A percentile compares a stretch with the other conserved stretches of the same genome.
phyloP scores from a whole-genome alignment of 2,329 filamentous ascomycete species.

The Ophiostoma sp. region DNA sequence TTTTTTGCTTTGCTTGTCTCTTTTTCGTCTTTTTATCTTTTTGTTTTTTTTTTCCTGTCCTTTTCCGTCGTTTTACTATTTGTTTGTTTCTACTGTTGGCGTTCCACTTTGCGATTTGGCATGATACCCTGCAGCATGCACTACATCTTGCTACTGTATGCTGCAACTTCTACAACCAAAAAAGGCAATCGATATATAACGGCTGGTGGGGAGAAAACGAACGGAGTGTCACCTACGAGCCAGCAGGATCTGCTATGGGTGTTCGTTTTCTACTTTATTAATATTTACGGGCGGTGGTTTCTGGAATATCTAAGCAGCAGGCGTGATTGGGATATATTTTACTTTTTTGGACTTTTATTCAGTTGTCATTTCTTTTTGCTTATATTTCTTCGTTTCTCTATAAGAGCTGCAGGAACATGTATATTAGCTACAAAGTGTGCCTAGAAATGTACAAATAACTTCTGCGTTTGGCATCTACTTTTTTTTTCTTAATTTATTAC shows the following conservation, averaged over 20 bases:
- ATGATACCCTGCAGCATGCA: slow-evolving; percentile 29
- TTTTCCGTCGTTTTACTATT: slow-evolving; percentile 6
- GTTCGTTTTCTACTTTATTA: background rate
- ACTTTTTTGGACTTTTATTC: background rate
- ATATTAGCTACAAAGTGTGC: background rate
- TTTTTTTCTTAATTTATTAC: background rate
- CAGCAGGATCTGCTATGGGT: slow-evolving; percentile 12
- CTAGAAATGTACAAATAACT: background rate
- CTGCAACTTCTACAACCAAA: slow-evolving; percentile 22
- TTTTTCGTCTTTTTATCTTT: background rate
- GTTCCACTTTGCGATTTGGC: slow-evolving; percentile 13
- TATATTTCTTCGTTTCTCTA: background rate
- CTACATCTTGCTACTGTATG: slow-evolving; percentile 16
- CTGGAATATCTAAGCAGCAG: background rate
- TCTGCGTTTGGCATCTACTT: background rate
- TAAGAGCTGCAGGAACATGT: background rate
- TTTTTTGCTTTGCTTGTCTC: slow-evolving; percentile 11
- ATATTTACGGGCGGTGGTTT: background rate
- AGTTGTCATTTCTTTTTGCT: background rate
- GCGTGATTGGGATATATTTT: background rate
- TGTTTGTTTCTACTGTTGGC: slow-evolving; percentile 18
- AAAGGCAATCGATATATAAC: background rate
- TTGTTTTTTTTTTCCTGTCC: slow-evolving; percentile 19
- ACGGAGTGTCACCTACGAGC: background rate
- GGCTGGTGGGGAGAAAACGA: slow-evolving; percentile 10